Evolutionary conservation across 2,329 filamentous ascomycete species (phyloP).

Genomic region (Pseudogymnoascus sp.): DNA sequence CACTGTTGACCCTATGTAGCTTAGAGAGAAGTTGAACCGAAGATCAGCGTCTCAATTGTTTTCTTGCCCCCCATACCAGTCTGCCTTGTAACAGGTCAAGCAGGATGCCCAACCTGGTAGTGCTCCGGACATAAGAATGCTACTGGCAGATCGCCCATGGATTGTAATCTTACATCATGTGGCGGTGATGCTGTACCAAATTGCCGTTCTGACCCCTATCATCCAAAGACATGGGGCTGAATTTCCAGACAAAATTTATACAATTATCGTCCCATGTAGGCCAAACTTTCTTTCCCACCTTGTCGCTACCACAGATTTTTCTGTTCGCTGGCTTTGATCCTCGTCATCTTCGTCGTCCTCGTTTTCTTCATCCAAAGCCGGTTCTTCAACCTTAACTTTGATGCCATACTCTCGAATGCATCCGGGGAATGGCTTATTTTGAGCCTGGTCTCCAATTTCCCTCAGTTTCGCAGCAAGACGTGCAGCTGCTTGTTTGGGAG

Average conservation of each 20-base stretch:
- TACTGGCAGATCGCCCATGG: neutral
- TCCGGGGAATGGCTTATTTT: constrained; percentile 58
- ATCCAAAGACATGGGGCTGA: neutral
- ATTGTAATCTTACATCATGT: neutral
- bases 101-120: neutral
- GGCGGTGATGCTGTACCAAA: neutral
- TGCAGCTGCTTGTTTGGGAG: constrained; percentile 14
- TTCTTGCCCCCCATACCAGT: neutral
- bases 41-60: neutral
- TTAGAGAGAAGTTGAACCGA: neutral
- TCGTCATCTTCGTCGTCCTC: neutral
- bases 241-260: constrained; percentile 11
- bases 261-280: constrained; percentile 57
- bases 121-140: no score
- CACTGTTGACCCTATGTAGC: neutral
- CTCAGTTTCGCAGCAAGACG: constrained; percentile 23
- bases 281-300: constrained; percentile 57
- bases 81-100: neutral
- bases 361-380: constrained; percentile 12
- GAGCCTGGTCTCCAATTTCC: constrained; percentile 27
- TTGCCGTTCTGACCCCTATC: neutral
- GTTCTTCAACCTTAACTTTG: constrained; percentile 33
- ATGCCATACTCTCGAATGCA: constrained; percentile 66
- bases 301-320: constrained; percentile 37
- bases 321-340: constrained; percentile 25